These are phyloP conservation scores for Aspergillus sojae DNA, from an alignment of 2,329 filamentous ascomycete species.

Conservation along the genomic window DNA sequence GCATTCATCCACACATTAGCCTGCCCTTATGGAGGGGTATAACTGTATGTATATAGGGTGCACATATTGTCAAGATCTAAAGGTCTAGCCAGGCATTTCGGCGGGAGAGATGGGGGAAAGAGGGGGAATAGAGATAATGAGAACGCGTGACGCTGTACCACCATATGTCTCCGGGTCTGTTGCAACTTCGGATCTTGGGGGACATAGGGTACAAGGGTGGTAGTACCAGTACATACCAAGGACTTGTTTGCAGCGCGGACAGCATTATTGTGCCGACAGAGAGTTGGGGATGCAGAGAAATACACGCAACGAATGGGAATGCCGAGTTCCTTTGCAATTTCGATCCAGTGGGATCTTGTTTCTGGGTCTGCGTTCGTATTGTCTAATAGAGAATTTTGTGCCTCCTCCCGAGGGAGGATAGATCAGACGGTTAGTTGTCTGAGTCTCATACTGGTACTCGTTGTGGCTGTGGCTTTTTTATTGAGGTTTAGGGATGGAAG, in stretches of 20 bases:
- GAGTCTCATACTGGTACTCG: neutral
- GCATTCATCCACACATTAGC: neutral
- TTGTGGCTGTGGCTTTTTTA: neutral
- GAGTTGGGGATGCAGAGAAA: conserved; percentile 70
- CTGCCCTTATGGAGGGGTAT: neutral
- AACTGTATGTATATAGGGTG: neutral
- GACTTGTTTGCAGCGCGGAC: conserved; percentile 68
- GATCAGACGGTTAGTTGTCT: neutral
- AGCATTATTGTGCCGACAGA: conserved; percentile 85
- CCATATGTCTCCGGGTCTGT: conserved; percentile 7
- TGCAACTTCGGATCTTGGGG: neutral
- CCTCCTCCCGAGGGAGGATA: neutral
- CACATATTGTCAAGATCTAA: neutral
- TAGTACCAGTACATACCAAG: conserved; percentile 32
- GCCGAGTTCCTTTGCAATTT: conserved; percentile 68
- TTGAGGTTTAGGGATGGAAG: neutral
- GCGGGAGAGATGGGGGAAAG: neutral
- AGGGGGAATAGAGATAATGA: neutral
- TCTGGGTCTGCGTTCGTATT: conserved; percentile 91
- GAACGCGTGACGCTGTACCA: neutral
- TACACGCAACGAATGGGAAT: conserved; percentile 83
- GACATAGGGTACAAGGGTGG: conserved; percentile 1
- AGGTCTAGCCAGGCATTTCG: neutral
- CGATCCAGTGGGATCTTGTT: conserved; percentile 76
- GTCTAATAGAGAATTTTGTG: conserved; percentile 57